Evolutionary conservation across 2,329 filamentous ascomycete species (phyloP).

Genomic region (Trichoderma hamatum): DNA sequence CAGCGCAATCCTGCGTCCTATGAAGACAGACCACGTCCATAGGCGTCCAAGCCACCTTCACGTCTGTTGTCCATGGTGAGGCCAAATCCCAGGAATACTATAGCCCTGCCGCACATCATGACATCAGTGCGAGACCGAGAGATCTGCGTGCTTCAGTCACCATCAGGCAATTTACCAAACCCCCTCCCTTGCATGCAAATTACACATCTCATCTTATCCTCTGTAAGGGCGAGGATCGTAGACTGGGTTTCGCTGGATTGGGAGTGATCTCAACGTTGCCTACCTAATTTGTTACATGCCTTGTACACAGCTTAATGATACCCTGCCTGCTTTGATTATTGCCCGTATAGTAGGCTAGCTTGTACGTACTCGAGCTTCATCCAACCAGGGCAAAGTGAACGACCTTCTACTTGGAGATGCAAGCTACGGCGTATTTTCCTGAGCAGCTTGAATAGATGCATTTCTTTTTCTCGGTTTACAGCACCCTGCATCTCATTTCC

Average conservation of each 20-base stretch:
- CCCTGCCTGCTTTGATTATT: neutral
- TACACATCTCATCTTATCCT: neutral
- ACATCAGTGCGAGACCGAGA: neutral
- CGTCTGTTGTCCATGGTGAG: neutral
- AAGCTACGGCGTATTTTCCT: neutral
- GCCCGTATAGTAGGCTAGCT: neutral
- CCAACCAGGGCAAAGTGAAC: too few species aligned
- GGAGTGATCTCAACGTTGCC: neutral
- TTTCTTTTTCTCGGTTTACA: neutral
- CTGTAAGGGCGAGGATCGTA: neutral
- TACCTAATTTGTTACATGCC: neutral
- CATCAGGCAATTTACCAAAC: neutral
- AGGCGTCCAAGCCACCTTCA: neutral
- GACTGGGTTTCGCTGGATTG: neutral
- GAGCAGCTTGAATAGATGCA: neutral
- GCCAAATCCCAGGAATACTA: neutral
- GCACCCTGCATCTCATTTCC: neutral
- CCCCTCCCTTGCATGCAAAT: neutral
- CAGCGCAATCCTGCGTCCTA: neutral
- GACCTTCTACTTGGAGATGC: neutral
- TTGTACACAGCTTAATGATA: neutral
- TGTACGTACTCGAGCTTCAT: too few species aligned
- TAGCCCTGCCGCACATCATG: neutral
- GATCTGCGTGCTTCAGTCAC: neutral
- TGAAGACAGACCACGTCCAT: slow-evolving; percentile 17